Percentiles rank a stretch among this genome's conserved stretches.
Evolutionary conservation across 2,329 filamentous ascomycete genomes (phyloP).

Genomic region (Elsinoe arachidis): DNA sequence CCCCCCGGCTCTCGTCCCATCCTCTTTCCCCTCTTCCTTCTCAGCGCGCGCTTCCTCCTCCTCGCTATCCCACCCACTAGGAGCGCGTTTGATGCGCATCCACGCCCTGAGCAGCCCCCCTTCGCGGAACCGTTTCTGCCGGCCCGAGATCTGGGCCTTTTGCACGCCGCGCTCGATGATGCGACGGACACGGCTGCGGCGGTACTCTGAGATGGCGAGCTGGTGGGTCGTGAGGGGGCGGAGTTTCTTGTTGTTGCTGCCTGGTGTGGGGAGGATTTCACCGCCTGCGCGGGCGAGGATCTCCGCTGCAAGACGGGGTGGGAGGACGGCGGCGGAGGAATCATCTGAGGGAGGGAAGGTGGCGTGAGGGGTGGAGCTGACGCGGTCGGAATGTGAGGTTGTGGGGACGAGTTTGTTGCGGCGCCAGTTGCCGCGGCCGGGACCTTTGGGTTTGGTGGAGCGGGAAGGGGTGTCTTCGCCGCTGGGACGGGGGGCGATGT

Average conservation of each 20-base stretch:
- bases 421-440: conserved; percentile 43
- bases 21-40: conserved; percentile 29
- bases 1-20: conserved; percentile 13
- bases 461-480: conserved; percentile 35
- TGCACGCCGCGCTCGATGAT: conserved; percentile 69
- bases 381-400: conserved; percentile 26
- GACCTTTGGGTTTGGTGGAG: conserved; percentile 29
- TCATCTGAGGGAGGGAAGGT: neutral
- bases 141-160: conserved; percentile 54
- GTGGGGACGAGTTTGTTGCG: conserved; percentile 26
- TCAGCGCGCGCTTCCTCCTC: conserved; percentile 26
- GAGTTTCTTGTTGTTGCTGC: conserved; percentile 45
- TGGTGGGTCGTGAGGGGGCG: conserved; percentile 75
- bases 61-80: conserved; percentile 40
- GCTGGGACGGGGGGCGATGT: conserved; percentile 41
- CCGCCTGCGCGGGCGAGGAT: conserved; percentile 12
- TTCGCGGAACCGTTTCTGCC: conserved; percentile 53
- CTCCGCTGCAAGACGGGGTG: conserved; percentile 13
- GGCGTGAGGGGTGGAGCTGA: conserved; percentile 16
- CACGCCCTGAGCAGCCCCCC: conserved; percentile 60
- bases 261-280: conserved; percentile 27
- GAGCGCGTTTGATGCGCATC: conserved; percentile 48
- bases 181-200: conserved; percentile 71
- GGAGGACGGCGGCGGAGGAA: conserved; percentile 21
- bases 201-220: conserved; percentile 68